phyloP scores from a whole-genome alignment of 2,329 filamentous ascomycete species.

The Fusarium avenaceum region DNA sequence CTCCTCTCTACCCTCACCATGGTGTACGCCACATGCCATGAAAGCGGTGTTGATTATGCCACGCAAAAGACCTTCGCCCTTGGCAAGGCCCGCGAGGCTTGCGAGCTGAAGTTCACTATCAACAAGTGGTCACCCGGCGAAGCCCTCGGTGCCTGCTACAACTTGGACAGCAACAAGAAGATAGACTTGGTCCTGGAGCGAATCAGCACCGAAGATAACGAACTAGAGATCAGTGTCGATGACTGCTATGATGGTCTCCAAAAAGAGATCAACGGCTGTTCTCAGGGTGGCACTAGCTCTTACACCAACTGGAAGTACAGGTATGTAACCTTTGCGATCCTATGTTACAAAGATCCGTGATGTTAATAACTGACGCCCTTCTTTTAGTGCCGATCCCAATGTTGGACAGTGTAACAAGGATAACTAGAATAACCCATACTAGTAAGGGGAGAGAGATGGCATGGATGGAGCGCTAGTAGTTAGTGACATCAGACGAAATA shows the following conservation, averaged over 20 bases:
- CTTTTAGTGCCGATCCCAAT: not conserved
- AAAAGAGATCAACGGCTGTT: not conserved
- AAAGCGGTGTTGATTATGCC: not conserved
- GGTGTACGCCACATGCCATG: not conserved
- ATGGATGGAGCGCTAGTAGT: too few relatives aligned
- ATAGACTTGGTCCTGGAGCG: not conserved
- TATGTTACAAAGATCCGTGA: not conserved
- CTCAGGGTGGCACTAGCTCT: not conserved
- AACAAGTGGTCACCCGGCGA: not conserved
- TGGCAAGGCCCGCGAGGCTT: not conserved
- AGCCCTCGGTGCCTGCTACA: not conserved
- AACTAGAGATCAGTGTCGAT: not conserved
- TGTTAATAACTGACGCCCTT: not conserved
- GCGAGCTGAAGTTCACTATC: not conserved
- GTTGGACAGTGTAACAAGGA: not conserved
- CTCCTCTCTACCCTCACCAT: not conserved
- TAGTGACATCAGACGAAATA: too few relatives aligned
- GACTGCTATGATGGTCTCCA: not conserved
- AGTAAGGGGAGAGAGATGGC: too few relatives aligned
- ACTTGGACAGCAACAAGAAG: not conserved
- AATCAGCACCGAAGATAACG: not conserved
- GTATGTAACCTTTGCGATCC: not conserved
- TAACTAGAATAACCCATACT: not conserved
- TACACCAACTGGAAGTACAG: not conserved
- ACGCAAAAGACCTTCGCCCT: not conserved